Conservation (phyloP, 2,329 filamentous ascomycete genomes). For the Peltaster fructicola region DNA sequence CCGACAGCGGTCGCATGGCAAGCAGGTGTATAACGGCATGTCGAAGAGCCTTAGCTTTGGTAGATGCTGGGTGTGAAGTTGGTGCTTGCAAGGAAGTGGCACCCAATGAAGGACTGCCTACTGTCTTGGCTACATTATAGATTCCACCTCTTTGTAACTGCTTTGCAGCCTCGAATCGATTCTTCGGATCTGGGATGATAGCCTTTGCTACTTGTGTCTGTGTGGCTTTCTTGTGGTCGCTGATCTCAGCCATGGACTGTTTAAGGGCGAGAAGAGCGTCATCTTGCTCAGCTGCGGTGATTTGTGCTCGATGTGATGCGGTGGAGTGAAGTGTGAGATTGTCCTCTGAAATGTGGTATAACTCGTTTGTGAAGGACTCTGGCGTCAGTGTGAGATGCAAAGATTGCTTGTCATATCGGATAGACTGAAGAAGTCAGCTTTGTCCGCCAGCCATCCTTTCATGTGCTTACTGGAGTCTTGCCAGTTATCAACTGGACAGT, state of each 20-base stretch:
- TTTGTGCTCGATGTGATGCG: slow-evolving; percentile 35
- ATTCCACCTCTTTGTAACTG: slow-evolving; percentile 12
- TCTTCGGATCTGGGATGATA: slow-evolving; percentile 20
- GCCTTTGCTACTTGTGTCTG: slow-evolving; percentile 17
- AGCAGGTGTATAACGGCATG: slow-evolving; percentile 34
- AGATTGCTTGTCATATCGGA: slow-evolving; percentile 40
- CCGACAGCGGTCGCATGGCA: slow-evolving; percentile 32
- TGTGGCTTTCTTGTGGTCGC: slow-evolving; percentile 43
- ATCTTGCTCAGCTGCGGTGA: slow-evolving; percentile 33
- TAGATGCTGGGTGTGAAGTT: slow-evolving; percentile 13
- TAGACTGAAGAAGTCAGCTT: slow-evolving; percentile 22
- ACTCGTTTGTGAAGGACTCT: slow-evolving; percentile 38
- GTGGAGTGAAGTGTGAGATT: slow-evolving; percentile 38
- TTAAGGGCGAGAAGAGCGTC: slow-evolving; percentile 41
- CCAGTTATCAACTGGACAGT: slow-evolving; percentile 20
- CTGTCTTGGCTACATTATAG: slow-evolving; percentile 13
- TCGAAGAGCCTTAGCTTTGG: slow-evolving; percentile 25
- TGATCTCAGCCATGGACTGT: slow-evolving; percentile 39
- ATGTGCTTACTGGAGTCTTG: slow-evolving; percentile 16
- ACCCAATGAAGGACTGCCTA: slow-evolving; percentile 22
- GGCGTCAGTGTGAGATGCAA: slow-evolving; percentile 35
- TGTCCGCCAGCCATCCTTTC: slow-evolving; percentile 1
- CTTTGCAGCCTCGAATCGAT: slow-evolving; percentile 15
- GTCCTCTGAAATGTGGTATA: slow-evolving; percentile 33
- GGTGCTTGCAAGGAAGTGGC: slow-evolving; percentile 24